These are phyloP conservation scores for Hibiscus mutabilis DNA, from an alignment of 345 rosid genomes.

Conservation along the genomic window DNA sequence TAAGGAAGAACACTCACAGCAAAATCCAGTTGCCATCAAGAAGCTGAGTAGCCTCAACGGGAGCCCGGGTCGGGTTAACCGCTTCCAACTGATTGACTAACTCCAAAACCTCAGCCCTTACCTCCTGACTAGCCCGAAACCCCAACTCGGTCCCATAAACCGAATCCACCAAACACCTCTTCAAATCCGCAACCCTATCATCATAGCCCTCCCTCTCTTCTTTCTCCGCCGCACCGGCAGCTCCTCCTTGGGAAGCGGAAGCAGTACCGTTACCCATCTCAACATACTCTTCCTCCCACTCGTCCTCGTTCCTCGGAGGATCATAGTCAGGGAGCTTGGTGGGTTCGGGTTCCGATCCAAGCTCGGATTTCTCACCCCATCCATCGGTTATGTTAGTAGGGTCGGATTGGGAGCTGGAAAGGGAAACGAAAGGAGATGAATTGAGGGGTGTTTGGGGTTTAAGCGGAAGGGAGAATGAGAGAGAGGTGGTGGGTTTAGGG, in stretches of 20 bases:
- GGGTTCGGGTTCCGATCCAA: slow-evolving; percentile 26
- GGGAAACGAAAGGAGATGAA: slow-evolving; percentile 13
- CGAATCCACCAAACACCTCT: slow-evolving; percentile 75
- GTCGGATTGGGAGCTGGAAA: slow-evolving; percentile 23
- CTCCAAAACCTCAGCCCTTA: slow-evolving; percentile 83
- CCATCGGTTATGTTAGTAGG: slow-evolving; percentile 45
- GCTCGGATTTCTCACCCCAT: slow-evolving; percentile 71
- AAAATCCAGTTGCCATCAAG: slow-evolving; percentile 93
- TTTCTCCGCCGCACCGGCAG: neutral
- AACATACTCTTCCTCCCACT: slow-evolving; percentile 55
- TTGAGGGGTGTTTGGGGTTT: slow-evolving; percentile 12
- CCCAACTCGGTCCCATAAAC: slow-evolving; percentile 81
- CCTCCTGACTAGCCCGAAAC: slow-evolving; percentile 56
- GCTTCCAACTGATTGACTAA: slow-evolving; percentile 86
- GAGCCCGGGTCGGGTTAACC: slow-evolving; percentile 60
- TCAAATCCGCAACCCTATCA: slow-evolving; percentile 44
- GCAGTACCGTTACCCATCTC: slow-evolving; percentile 40
- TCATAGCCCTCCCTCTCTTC: slow-evolving; percentile 4
- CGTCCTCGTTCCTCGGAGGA: slow-evolving; percentile 75
- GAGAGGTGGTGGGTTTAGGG: neutral
- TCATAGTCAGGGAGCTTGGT: slow-evolving; percentile 53
- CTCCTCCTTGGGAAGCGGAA: neutral
- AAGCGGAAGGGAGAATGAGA: slow-evolving; percentile 2
- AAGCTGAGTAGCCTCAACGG: slow-evolving; percentile 50
- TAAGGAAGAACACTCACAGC: slow-evolving; percentile 49